phyloP scores from a whole-genome alignment of 345 rosid genomes.

The rapeseed (Brassica napus) region DNA sequence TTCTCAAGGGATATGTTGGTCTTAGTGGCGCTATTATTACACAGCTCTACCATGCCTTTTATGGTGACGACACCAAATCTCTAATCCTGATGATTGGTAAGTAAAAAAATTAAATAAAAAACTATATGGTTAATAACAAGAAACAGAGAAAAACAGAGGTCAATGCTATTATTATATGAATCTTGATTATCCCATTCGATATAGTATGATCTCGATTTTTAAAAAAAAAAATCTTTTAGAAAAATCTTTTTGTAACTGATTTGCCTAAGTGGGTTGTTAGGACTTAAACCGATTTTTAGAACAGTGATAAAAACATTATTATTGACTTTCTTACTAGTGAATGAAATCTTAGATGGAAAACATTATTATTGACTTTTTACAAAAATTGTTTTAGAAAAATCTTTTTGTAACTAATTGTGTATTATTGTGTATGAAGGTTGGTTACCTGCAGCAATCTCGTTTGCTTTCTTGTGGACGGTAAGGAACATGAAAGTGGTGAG shows the following conservation, averaged over 20 bases:
- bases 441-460: constrained; percentile 51
- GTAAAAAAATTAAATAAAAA: background rate
- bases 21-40: constrained; percentile 59
- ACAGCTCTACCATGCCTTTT: constrained; percentile 50
- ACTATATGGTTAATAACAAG: background rate
- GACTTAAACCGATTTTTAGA: background rate
- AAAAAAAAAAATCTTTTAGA: no score
- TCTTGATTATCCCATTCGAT: background rate
- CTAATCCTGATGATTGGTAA: constrained; percentile 50
- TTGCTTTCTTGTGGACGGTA: constrained; percentile 46
- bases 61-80: constrained; percentile 46
- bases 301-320: background rate
- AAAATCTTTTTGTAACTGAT: background rate
- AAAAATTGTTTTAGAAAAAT: no score
- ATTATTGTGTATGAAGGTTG: constrained; percentile 35
- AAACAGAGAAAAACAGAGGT: constrained; percentile 29
- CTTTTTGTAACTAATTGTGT: no score
- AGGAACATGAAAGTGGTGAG: constrained; percentile 43
- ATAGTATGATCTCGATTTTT: background rate
- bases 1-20: constrained; percentile 58
- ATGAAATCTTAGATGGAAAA: background rate
- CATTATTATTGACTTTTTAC: no score
- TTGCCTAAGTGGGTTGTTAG: background rate
- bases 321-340: no score
- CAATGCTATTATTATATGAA: background rate